Evolutionary conservation across 441 rosid genomes (phyloP).

Genomic region (Breynia disticha): DNA sequence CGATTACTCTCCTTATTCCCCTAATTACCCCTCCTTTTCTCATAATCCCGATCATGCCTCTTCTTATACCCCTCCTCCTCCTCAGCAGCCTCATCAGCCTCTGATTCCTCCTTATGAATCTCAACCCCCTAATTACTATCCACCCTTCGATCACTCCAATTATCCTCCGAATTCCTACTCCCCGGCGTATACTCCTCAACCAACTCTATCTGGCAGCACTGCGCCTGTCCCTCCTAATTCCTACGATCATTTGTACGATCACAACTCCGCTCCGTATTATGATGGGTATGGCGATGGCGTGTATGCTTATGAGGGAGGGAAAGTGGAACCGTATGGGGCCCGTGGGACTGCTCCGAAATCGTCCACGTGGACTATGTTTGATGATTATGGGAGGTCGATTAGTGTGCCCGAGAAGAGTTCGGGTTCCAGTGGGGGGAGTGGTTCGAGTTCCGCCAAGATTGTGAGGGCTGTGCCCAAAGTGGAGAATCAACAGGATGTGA

Average conservation of each 20-base stretch:
- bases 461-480: conserved; percentile 88
- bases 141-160: no score
- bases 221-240: conserved; percentile 20
- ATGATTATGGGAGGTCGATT: conserved; percentile 89
- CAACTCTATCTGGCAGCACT: conserved; percentile 23
- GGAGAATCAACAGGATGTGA: conserved; percentile 73
- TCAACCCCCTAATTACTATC: conserved; percentile 46
- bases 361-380: conserved; percentile 63
- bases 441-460: conserved; percentile 45
- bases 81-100: conserved; percentile 21
- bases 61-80: conserved; percentile 30
- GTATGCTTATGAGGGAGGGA: conserved; percentile 81
- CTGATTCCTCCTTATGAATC: conserved; percentile 59
- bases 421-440: conserved; percentile 20
- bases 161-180: no score
- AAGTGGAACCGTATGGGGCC: conserved; percentile 85
- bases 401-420: conserved; percentile 47
- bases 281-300: conserved; percentile 74
- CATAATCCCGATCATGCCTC: conserved; percentile 64
- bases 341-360: conserved; percentile 88
- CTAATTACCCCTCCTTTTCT: conserved; percentile 42
- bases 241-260: no score
- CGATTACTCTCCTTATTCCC: conserved; percentile 47
- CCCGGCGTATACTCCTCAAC: conserved; percentile 25
- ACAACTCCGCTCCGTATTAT: conserved; percentile 44